Base-by-base conservation (phyloP, 495 filamentous ascomycete genomes). In the Clavariopsis aquatica region DNA sequence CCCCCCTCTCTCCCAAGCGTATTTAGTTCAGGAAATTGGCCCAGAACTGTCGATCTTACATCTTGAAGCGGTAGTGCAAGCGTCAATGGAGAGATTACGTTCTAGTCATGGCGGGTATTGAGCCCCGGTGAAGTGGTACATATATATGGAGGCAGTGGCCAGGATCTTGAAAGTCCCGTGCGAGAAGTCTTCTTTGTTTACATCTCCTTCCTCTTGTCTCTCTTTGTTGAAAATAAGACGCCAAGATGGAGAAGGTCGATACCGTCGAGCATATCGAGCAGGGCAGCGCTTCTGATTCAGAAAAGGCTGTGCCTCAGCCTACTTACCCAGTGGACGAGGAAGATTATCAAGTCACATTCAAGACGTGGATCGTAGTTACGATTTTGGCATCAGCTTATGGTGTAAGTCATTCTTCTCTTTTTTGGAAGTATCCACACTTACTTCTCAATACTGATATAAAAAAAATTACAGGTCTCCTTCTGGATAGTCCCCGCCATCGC, bases 291-390 rank as follows among this genome's bases (percentile, higher is more conserved):
- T 43, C 38, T 3, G 38, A 43, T 17, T 43, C 56, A 3, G 57
- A 60, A 46, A 60, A 60, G 20, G 57, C 4, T 22, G 46, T 52
- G 3, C 20, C 46, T 38, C 26, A 60, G 22, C 49, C 24, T 13
- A 20, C 27, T 13, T 38, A 54, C 17, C 60, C 60, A 8, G 13
- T 45, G 28, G 24, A 61, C 15, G 56, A 53, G 45, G 31, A 51
- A 47, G 63, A 66, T 17, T 53, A 59, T 24, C 19, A 47, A 2
- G 63, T 66, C n/a, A 66, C 63, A 13, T 52, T 55, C 45, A 66
- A 66, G 63, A 66, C 63, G 8, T 66, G 63, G 63, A 34, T 66
- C 19, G 63, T 66, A 1, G 56, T 66, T 23, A 55, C 36, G n/a
- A 59, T 60, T 24, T 38, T 51, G 6, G 45, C 46, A 4, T 60